Evolutionary conservation across 2,329 filamentous ascomycete species (phyloP), one percentile per base, ranked within the genome.

Genomic region (Dothidotthia symphoricarpi): DNA sequence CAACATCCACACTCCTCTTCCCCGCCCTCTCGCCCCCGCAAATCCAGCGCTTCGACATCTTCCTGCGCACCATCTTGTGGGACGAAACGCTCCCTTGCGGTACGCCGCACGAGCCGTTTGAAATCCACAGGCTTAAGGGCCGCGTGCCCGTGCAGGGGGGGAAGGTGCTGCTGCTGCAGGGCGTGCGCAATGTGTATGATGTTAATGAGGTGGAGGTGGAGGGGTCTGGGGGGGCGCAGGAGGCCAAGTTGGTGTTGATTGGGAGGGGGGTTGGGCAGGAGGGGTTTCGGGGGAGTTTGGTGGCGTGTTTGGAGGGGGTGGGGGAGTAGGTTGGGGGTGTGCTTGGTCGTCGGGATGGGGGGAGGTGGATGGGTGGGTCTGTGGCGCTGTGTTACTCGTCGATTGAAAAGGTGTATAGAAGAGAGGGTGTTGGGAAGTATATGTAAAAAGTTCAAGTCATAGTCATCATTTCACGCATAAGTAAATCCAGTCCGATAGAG

Each of bases 181-280:
- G 90, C 2, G 93, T 98, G 1, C 75, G 91, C 36, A 91, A 96
- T 55, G 78, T 97, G 12, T 98, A 97, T 64, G 93, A 98, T 57
- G 85, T 97, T 16, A 79, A 88, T 16, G 88, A 95, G 50, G 36
- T 28, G 2, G 41, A 39, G 1, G 28, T 29, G n/a, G 13, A 42
- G 11, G 19, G 24, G 3, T 28, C 14, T 0, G 19, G 26, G 0
- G 32, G 15, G 0, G 37, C 12, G 3, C 34, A 36, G 1, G 50
- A 55, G 16, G 54, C 55, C 5, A 66, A 64, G 15, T 22, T 66
- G 29, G 62, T 66, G 11, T 39, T 66, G 1, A 64, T 66, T 19
- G 62, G 62, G 3, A 56, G 41, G 16, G 53, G 52, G 0, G 54
- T 66, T 1, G 53, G 51, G 27, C 59, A 64, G 24, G 26, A 35